Evolutionary conservation across 1,139 yeast species (phyloP).

Genomic region (Lodderomyces margitis): DNA sequence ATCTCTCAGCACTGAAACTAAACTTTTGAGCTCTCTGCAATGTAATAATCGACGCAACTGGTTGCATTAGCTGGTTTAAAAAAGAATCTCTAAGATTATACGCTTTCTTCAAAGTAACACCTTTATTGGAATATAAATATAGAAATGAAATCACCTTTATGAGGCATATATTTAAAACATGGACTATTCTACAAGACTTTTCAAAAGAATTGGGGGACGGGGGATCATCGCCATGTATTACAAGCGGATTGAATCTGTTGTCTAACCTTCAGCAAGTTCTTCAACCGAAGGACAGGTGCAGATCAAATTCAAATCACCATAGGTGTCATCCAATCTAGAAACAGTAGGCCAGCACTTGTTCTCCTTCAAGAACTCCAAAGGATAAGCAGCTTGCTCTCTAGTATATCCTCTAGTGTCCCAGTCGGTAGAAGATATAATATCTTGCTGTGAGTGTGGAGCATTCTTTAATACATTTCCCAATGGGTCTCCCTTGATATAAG

Average conservation of each 20-base stretch:
- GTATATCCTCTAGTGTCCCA: constrained; percentile 84
- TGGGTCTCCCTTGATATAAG: constrained; percentile 64
- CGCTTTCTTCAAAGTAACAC: too few relatives aligned
- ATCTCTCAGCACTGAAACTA: too few relatives aligned
- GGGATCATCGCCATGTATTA: not conserved
- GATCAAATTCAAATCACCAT: constrained; percentile 88
- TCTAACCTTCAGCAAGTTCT: constrained; percentile 44
- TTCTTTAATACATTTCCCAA: constrained; percentile 76
- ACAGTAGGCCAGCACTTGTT: constrained; percentile 96
- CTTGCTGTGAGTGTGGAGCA: constrained; percentile 89
- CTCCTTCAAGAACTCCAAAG: constrained; percentile 66
- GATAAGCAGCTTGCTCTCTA: constrained; percentile 91
- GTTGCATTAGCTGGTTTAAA: too few relatives aligned
- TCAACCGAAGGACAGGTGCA: constrained; percentile 92
- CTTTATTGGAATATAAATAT: too few relatives aligned
- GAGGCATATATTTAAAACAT: too few relatives aligned
- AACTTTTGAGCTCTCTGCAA: too few relatives aligned
- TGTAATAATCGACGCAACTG: too few relatives aligned
- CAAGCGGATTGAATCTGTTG: constrained; percentile 6
- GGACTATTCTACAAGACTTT: too few relatives aligned
- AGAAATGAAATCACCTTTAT: too few relatives aligned
- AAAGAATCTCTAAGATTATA: too few relatives aligned
- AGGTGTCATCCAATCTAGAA: constrained; percentile 87
- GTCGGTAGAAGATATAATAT: constrained; percentile 63
- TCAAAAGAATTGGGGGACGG: too few relatives aligned